Conservation (phyloP, 2,329 filamentous ascomycete species). For the Cryphonectria japonica region DNA sequence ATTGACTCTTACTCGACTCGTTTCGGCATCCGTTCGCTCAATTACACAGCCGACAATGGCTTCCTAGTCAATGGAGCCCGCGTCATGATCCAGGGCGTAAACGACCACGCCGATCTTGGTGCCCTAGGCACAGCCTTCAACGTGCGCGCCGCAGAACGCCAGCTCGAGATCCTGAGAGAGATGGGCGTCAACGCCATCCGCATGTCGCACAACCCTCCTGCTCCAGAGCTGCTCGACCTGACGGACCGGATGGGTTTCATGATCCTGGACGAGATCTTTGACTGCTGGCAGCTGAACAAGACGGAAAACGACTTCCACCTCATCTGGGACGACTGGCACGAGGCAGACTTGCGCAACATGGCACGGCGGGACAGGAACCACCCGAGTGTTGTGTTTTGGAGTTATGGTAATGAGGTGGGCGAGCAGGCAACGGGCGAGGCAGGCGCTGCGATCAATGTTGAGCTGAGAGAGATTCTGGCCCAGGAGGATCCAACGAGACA, state of each 20-base stretch:
- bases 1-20: constrained; percentile 52
- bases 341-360: constrained; percentile 55
- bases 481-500: constrained; percentile 53
- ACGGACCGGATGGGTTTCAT: constrained; percentile 54
- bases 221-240: constrained; percentile 53
- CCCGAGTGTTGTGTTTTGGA: constrained; percentile 56
- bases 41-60: constrained; percentile 45
- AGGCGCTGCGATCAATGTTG: constrained; percentile 39
- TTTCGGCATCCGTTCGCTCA: constrained; percentile 53
- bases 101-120: constrained; percentile 57
- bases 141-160: constrained; percentile 49
- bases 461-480: constrained; percentile 46
- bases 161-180: constrained; percentile 53
- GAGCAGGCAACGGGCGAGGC: constrained; percentile 47
- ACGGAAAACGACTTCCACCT: constrained; percentile 53
- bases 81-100: constrained; percentile 50
- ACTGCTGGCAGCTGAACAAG: constrained; percentile 53
- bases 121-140: constrained; percentile 56
- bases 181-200: constrained; percentile 55
- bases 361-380: constrained; percentile 60
- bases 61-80: constrained; percentile 51
- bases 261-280: constrained; percentile 59
- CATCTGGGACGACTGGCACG: constrained; percentile 57
- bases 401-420: constrained; percentile 57
- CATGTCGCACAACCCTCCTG: constrained; percentile 58